Percentiles rank a stretch among this genome's conserved stretches.
These are phyloP conservation scores for Cladophialophora exuberans DNA, from an alignment of 2,329 filamentous ascomycete species.

Conservation along the genomic window DNA sequence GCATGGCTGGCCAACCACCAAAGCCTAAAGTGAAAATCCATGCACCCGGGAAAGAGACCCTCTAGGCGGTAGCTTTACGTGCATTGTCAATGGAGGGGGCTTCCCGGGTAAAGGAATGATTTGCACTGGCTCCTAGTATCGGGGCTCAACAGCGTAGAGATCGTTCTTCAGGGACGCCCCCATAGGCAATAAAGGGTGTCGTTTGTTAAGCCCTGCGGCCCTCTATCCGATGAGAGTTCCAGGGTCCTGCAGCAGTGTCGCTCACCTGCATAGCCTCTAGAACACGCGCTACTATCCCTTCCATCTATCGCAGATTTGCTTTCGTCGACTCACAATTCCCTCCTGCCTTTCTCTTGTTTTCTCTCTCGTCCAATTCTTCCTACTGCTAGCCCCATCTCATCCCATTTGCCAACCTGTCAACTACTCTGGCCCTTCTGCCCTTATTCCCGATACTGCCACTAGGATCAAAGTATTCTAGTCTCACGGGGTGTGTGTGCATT, in stretches of 20 bases:
- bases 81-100: neutral
- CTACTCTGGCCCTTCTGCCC: constrained; percentile 7
- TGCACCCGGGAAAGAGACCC: neutral
- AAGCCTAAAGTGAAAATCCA: neutral
- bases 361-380: constrained; percentile 4
- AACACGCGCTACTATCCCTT: constrained; percentile 3
- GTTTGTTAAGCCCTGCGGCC: too few relatives aligned
- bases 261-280: constrained; percentile 8
- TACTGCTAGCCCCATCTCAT: neutral
- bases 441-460: constrained; percentile 1
- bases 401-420: constrained; percentile 9
- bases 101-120: neutral
- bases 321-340: constrained; percentile 6
- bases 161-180: neutral
- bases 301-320: too few relatives aligned
- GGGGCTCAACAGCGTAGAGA: neutral
- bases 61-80: neutral
- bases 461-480: constrained; percentile 3
- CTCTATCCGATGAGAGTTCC: too few relatives aligned
- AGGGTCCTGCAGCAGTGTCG: neutral
- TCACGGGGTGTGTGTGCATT: neutral
- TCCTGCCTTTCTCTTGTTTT: constrained; percentile 7
- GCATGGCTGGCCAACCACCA: too few relatives aligned
- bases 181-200: too few relatives aligned
- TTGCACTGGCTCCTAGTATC: neutral